Percentiles rank a stretch among this genome's conserved stretches.
phyloP scores from a whole-genome alignment of 257 asterid species.

The Ilex asprella region DNA sequence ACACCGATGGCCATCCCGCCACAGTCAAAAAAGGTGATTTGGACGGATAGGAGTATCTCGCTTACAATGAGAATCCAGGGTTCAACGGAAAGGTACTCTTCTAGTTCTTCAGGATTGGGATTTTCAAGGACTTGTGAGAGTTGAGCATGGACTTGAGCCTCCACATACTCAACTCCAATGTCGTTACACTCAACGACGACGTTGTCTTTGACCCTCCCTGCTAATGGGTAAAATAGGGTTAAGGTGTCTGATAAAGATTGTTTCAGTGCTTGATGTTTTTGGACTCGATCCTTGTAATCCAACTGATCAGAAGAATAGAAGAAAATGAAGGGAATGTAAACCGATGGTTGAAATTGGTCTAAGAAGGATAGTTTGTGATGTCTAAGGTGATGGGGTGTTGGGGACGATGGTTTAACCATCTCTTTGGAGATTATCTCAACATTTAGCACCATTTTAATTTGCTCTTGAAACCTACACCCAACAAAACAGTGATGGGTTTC shows the following conservation, averaged over 20 bases:
- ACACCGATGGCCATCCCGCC: slow-evolving; percentile 31
- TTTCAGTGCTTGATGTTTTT: slow-evolving; percentile 11
- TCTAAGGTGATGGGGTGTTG: slow-evolving; percentile 1
- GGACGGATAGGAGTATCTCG: slow-evolving; percentile 8
- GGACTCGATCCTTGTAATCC: not conserved
- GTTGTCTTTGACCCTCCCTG: slow-evolving; percentile 22
- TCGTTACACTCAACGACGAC: slow-evolving; percentile 18
- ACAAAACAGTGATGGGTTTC: too few relatives aligned
- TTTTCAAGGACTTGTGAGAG: slow-evolving; percentile 9
- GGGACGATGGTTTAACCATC: not conserved
- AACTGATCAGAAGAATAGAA: not conserved
- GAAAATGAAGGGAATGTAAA: not conserved
- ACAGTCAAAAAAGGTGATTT: slow-evolving; percentile 26
- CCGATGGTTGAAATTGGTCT: not conserved
- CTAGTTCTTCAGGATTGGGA: slow-evolving; percentile 7
- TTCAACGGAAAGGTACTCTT: slow-evolving; percentile 9
- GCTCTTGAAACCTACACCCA: too few relatives aligned
- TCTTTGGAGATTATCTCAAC: not conserved
- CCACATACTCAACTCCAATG: slow-evolving; percentile 21
- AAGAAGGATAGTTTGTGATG: too few relatives aligned
- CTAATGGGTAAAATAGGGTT: slow-evolving; percentile 28
- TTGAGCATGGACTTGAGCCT: slow-evolving; percentile 15
- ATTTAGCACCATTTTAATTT: not conserved
- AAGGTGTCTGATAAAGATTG: slow-evolving; percentile 18
- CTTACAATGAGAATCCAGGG: not conserved